Base-by-base conservation (phyloP, 2,329 filamentous ascomycete genomes). In the Verticillium nubilum region DNA sequence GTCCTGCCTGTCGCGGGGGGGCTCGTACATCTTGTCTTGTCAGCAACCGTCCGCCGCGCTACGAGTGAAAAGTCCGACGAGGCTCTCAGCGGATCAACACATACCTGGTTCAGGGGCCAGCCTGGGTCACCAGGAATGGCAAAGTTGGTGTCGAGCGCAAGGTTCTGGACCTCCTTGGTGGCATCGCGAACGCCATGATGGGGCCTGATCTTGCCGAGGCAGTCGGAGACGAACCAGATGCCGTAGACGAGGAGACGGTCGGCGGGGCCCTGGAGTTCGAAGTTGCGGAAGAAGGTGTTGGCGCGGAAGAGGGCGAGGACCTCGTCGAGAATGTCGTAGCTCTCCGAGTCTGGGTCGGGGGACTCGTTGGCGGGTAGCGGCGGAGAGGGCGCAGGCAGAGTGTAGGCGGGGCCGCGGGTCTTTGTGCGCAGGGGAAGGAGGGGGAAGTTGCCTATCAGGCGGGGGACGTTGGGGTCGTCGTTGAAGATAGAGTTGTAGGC, bases 251-350 rank as follows among this genome's bases (percentile, higher is more conserved):
- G 83, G 70, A 98, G 86, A 47, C 95, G 86, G 77, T 99, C 95
- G 60, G 95, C 94, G 27, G 92, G 90, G 15, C 95, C 95, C 78
- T 97, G 94, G 80, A 98, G 96, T 82, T 98, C 95, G 70, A 99
- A 99, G 83, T 98, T 99, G 70, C 95, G 90, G 84, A 98, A 99
- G 77, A 99, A 94, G 62, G 94, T 97, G 81, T 99, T 98, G 69
- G 95, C 94, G 65, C 95, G 91, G 84, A 98, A 99, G 56, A 98
- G 85, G 13, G 88, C 84, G 59, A 99, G 84, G 57, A 96, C 87
- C 80, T 99, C 95, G 78, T 99, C 95, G 59, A 98, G 85, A 63
- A 95, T 91, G 79, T 99, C 95, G 82, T 98, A 98, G 70, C 90
- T 93, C 75, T 97, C 92, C 75, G 86, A 88, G 74, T 95, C 91